These are phyloP conservation scores for Tulasnella sp. DNA, from an alignment of 768 basidiomycete genomes.

Conservation along the genomic window DNA sequence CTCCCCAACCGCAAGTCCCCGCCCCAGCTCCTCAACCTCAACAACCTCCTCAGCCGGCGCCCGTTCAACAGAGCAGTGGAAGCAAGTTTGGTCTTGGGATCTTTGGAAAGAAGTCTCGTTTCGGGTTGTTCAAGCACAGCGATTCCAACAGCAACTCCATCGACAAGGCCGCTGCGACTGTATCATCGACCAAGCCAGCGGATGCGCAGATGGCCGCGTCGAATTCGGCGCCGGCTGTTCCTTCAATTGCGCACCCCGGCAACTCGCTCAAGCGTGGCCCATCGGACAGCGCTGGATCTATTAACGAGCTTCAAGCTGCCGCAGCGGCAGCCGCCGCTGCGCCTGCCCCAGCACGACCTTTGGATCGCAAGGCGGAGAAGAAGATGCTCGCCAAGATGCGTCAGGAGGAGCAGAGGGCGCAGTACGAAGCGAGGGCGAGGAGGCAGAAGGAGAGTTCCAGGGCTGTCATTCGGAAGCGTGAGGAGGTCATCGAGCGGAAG, in stretches of 20 bases:
- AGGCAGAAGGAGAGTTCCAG: slow-evolving; percentile 63
- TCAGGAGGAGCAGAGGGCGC: slow-evolving; percentile 62
- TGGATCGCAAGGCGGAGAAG: slow-evolving; percentile 66
- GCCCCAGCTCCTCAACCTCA: background rate
- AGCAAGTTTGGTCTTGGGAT: slow-evolving; percentile 45
- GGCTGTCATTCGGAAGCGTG: slow-evolving; percentile 84
- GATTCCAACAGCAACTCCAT: slow-evolving; percentile 43
- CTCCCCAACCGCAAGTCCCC: background rate
- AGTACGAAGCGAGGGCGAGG: background rate
- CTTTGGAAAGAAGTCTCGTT: slow-evolving; percentile 51
- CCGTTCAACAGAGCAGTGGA: slow-evolving; percentile 1
- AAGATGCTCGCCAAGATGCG: slow-evolving; percentile 68
- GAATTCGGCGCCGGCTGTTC: slow-evolving; percentile 50
- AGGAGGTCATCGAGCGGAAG: slow-evolving; percentile 40
- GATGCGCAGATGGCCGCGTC: slow-evolving; percentile 56
- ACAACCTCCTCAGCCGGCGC: slow-evolving; percentile 21
- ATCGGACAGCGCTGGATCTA: slow-evolving; percentile 24
- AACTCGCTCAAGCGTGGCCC: slow-evolving; percentile 48
- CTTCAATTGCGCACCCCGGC: slow-evolving; percentile 57
- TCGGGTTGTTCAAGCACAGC: slow-evolving; percentile 65
- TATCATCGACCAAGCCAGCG: slow-evolving; percentile 49
- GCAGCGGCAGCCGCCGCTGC: slow-evolving; percentile 27
- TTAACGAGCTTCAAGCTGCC: slow-evolving; percentile 15
- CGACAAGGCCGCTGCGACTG: slow-evolving; percentile 35
- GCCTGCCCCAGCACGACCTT: slow-evolving; percentile 27